phyloP scores from a whole-genome alignment of 441 rosid genomes.

The Aquilaria agallochum region DNA sequence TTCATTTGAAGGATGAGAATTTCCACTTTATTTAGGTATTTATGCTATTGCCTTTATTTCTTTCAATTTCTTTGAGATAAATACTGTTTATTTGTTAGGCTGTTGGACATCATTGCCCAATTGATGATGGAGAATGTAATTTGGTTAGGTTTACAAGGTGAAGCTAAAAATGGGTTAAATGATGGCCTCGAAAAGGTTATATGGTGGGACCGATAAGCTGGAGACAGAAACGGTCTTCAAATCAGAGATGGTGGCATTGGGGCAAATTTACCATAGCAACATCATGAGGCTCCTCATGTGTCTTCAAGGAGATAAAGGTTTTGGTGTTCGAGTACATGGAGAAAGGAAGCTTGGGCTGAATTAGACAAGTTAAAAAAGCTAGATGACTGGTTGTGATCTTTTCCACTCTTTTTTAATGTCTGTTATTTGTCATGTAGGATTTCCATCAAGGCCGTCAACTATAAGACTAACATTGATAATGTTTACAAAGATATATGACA shows the following conservation, averaged over 20 bases:
- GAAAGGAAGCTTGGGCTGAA: constrained; percentile 57
- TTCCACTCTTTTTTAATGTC: no score
- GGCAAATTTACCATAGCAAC: constrained; percentile 57
- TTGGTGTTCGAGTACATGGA: constrained; percentile 73
- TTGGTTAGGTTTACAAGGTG: constrained; percentile 52
- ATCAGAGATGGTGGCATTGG: constrained; percentile 57
- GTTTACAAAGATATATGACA: no score
- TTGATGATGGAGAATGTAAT: constrained; percentile 43
- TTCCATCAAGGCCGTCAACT: no score
- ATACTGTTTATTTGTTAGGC: constrained; percentile 31
- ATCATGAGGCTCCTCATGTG: constrained; percentile 57
- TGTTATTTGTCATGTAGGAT: no score
- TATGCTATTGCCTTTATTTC: constrained; percentile 18
- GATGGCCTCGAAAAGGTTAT: constrained; percentile 60
- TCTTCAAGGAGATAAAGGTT: constrained; percentile 37
- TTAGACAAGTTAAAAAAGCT: no score
- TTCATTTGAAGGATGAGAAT: constrained; percentile 31
- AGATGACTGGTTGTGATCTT: no score
- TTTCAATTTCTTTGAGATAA: constrained; percentile 36
- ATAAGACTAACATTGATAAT: no score
- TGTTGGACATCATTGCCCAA: constrained; percentile 34
- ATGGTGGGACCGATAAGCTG: constrained; percentile 24
- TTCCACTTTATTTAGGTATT: constrained; percentile 35
- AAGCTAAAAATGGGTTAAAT: constrained; percentile 40
- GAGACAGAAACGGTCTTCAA: constrained; percentile 41